Base-by-base conservation (phyloP, 108 stramenopile genomes). In the Skeletonema potamos region DNA sequence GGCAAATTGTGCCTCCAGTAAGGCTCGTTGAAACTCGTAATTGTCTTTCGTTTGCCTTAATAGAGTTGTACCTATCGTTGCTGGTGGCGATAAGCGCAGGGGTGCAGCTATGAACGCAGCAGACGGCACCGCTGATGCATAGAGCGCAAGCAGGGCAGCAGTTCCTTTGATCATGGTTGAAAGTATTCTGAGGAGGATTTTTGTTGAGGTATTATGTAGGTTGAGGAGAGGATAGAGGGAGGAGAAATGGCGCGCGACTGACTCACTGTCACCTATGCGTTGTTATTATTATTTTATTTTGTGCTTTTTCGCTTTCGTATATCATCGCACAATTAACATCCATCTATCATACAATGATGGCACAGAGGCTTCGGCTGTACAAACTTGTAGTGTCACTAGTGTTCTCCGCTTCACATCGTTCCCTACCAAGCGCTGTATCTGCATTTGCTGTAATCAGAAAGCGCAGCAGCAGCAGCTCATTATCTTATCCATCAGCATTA, bases 1-100 rank as follows among this genome's bases (percentile, higher is more conserved):
- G 27, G 70, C 70, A 17, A 70, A 43, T 51, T 54, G 70, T 1
- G 58, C 44, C 27, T 70, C 70, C 27, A 70, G 70, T 28, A 70
- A 30, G 20, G 51, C 28, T 24, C 70, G 27, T 3, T 70, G 70
- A 28, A 70, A 70, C 9, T 22, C 30, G 8, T 51, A 51, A 10
- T 51, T 51, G 22, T 51, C 48, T 51, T 6, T 22, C 0, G 48
- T 18, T 51, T 51, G 48, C 17, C n/a, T 24, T 8, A n/a, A n/a
- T n/a, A 51, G 48, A 22, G 5, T 22, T 22, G 48, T 22, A 8
- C 20, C 9, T 22, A 18, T 48, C 7, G 46, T 5, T 15, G 7
- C 34, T 6, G 34, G 6, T 34, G 22, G 22, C 8, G 48, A 48
- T 24, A 6, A 0, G 18, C 22, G 6, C 48, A 48, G 1, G 1